These are phyloP conservation scores for Fusarium setosum DNA, from an alignment of 2,329 filamentous ascomycete species.

Conservation along the genomic window DNA sequence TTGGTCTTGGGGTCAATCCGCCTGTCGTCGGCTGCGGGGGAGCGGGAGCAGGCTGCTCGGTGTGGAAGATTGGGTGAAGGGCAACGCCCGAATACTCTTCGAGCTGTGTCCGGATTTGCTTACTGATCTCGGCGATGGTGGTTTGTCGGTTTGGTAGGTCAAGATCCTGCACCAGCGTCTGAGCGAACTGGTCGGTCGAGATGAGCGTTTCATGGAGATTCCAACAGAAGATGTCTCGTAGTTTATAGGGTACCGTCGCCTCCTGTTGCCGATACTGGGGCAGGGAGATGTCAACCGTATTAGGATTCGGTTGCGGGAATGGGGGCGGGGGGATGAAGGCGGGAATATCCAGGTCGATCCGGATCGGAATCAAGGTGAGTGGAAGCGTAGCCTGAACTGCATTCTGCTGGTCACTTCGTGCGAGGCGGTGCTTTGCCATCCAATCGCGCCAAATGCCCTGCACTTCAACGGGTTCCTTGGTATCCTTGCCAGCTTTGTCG, in stretches of 20 bases:
- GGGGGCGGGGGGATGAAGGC: constrained; percentile 76
- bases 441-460: constrained; percentile 96
- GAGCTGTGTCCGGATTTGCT: constrained; percentile 92
- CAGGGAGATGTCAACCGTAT: constrained; percentile 74
- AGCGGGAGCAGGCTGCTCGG: constrained; percentile 52
- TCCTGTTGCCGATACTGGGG: constrained; percentile 86
- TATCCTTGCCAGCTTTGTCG: constrained; percentile 87
- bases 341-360: constrained; percentile 93
- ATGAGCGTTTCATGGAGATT: constrained; percentile 95
- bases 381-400: constrained; percentile 80
- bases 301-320: constrained; percentile 71
- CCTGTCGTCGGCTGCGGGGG: constrained; percentile 33
- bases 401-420: constrained; percentile 69
- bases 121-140: constrained; percentile 85
- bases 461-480: constrained; percentile 79
- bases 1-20: constrained; percentile 45
- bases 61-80: constrained; percentile 90
- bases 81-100: constrained; percentile 97
- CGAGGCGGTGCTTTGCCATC: constrained; percentile 79
- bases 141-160: constrained; percentile 82
- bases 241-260: constrained; percentile 82
- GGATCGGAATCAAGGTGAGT: constrained; percentile 91
- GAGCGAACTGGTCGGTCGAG: constrained; percentile 96
- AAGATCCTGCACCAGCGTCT: constrained; percentile 88
- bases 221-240: constrained; percentile 98